Evolutionary conservation across 2,329 filamentous ascomycete species (phyloP).

Genomic region (Pyrenophora graminea): DNA sequence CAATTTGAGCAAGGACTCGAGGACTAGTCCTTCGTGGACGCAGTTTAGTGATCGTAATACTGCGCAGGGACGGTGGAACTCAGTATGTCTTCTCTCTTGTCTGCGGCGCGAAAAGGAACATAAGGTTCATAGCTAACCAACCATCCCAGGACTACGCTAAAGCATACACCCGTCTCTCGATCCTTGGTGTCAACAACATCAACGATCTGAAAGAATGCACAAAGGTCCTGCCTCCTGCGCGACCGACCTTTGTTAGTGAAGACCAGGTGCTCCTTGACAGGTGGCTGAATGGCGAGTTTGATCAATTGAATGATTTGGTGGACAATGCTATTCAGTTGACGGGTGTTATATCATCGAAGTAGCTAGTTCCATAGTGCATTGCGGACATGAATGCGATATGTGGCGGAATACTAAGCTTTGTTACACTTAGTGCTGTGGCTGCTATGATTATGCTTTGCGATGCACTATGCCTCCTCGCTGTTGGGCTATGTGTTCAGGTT

Average conservation of each 20-base stretch:
- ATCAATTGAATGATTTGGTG: constrained; percentile 41
- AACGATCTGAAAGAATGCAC: constrained; percentile 61
- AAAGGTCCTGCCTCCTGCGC: constrained; percentile 51
- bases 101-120: not conserved
- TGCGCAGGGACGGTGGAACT: constrained; percentile 41
- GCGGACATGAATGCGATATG: too few species aligned
- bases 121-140: not conserved
- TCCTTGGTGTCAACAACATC: constrained; percentile 62
- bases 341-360: constrained; percentile 20
- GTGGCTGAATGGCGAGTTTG: constrained; percentile 39
- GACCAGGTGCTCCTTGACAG: constrained; percentile 36
- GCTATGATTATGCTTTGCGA: too few species aligned
- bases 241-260: constrained; percentile 29
- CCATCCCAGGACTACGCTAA: constrained; percentile 52
- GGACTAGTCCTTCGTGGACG: constrained; percentile 41
- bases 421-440: too few species aligned
- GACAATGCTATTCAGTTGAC: constrained; percentile 43
- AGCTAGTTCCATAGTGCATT: too few species aligned
- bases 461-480: too few species aligned
- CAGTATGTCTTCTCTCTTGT: constrained; percentile 26
- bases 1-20: constrained; percentile 39
- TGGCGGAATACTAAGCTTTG: too few species aligned
- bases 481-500: too few species aligned
- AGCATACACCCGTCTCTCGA: constrained; percentile 59
- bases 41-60: constrained; percentile 26